phyloP scores from a whole-genome alignment of 2,329 filamentous ascomycete species.

The Mycosphaerelloides madeirae region DNA sequence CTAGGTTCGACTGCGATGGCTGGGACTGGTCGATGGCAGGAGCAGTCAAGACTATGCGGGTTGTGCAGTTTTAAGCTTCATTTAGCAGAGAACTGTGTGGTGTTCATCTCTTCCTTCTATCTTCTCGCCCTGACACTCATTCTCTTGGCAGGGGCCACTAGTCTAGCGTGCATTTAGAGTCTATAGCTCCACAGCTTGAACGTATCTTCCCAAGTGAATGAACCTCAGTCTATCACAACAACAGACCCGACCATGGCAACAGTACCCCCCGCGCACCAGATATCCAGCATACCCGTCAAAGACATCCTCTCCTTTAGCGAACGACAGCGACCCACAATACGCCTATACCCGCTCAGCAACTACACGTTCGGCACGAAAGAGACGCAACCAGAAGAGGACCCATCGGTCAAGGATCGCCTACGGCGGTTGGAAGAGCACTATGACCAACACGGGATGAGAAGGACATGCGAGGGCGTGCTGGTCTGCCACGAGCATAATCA shows the following conservation, averaged over 20 bases:
- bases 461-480: slow-evolving; percentile 93
- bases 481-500: slow-evolving; percentile 99
- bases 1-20: no score
- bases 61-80: no score
- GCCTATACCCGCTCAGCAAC: slow-evolving; percentile 87
- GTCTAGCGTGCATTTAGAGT: no score
- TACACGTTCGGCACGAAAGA: slow-evolving; percentile 99
- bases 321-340: slow-evolving; percentile 81
- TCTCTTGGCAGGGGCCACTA: no score
- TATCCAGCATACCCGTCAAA: slow-evolving; percentile 23
- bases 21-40: no score
- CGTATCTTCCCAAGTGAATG: not conserved
- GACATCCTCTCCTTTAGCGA: slow-evolving; percentile 65
- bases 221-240: not conserved
- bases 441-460: slow-evolving; percentile 84
- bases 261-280: slow-evolving; percentile 24
- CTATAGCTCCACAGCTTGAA: not conserved
- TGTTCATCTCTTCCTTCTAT: no score
- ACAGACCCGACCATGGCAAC: slow-evolving; percentile 23
- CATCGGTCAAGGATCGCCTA: slow-evolving; percentile 85
- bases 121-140: no score
- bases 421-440: slow-evolving; percentile 97
- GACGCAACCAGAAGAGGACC: slow-evolving; percentile 95
- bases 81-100: no score
- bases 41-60: no score